phyloP scores from a whole-genome alignment of 306 rosid species.

The Vachellia collinsii region DNA sequence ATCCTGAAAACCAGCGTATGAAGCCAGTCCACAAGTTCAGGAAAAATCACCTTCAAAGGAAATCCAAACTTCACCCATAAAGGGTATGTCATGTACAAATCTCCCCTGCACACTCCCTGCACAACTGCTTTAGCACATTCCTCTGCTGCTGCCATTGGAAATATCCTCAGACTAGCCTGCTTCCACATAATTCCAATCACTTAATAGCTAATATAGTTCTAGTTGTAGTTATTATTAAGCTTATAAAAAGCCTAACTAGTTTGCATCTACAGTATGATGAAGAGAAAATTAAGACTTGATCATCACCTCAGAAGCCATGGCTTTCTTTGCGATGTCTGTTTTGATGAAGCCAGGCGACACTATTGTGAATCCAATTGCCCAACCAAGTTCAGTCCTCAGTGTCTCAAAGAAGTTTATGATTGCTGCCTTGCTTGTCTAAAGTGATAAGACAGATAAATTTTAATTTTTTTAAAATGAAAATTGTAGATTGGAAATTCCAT shows the following conservation, averaged over 20 bases:
- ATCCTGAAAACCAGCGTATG: not conserved
- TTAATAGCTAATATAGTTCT: not conserved
- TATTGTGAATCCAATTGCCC: constrained; percentile 44
- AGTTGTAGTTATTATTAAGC: not conserved
- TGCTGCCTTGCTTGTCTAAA: constrained; percentile 64
- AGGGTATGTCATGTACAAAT: constrained; percentile 45
- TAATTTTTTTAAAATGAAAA: not conserved
- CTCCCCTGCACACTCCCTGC: constrained; percentile 42
- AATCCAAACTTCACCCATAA: constrained; percentile 31
- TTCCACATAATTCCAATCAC: not conserved
- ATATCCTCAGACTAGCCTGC: constrained; percentile 37
- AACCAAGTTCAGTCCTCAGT: constrained; percentile 49
- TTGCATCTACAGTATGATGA: not conserved
- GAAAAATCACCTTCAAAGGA: constrained; percentile 39
- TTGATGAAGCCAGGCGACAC: constrained; percentile 46
- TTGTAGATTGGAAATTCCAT: constrained; percentile 5
- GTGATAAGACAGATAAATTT: not conserved
- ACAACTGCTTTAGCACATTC: constrained; percentile 44
- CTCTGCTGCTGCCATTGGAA: constrained; percentile 34
- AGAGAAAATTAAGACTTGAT: not conserved
- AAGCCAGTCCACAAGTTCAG: constrained; percentile 30
- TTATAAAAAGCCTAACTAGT: not conserved
- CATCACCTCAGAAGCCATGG: constrained; percentile 26
- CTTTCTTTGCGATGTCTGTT: constrained; percentile 23
- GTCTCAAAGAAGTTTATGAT: constrained; percentile 48